Evolutionary conservation across 345 rosid genomes (phyloP).

Genomic region (Clausena lansium): DNA sequence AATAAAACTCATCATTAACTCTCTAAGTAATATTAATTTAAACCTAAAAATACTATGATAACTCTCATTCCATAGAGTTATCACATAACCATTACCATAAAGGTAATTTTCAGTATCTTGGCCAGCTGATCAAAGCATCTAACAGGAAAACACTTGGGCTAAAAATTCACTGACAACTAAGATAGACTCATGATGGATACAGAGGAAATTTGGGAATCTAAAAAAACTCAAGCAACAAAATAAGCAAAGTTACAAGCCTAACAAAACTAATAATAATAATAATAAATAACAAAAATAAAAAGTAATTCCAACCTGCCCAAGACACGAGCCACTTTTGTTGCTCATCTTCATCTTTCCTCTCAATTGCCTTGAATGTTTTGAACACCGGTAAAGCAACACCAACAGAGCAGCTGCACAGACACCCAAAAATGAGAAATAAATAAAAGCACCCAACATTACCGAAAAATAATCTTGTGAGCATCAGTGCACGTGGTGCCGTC

Average conservation of each 20-base stretch:
- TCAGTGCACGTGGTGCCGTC: too few species aligned
- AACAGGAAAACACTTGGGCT: background rate
- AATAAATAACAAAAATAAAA: too few species aligned
- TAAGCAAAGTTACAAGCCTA: background rate
- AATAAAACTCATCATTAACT: too few species aligned
- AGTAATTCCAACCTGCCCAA: constrained; percentile 34
- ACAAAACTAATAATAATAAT: too few species aligned
- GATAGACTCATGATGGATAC: too few species aligned
- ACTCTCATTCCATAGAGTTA: too few species aligned
- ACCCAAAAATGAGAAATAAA: background rate
- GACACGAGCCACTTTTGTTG: constrained; percentile 39
- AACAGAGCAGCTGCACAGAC: constrained; percentile 39
- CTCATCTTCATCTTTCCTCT: constrained; percentile 30
- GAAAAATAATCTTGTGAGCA: too few species aligned
- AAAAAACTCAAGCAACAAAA: background rate
- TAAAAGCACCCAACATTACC: too few species aligned
- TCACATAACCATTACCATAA: too few species aligned
- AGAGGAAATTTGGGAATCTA: background rate
- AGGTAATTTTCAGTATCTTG: background rate
- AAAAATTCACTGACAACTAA: too few species aligned
- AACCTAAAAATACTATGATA: too few species aligned
- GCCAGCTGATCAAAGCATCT: background rate
- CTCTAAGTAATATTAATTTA: too few species aligned
- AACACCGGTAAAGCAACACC: constrained; percentile 44
- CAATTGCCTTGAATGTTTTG: constrained; percentile 51